These are phyloP conservation scores for Ganoderma boninense DNA, from an alignment of 1,284 basidiomycete species.

Conservation along the genomic window DNA sequence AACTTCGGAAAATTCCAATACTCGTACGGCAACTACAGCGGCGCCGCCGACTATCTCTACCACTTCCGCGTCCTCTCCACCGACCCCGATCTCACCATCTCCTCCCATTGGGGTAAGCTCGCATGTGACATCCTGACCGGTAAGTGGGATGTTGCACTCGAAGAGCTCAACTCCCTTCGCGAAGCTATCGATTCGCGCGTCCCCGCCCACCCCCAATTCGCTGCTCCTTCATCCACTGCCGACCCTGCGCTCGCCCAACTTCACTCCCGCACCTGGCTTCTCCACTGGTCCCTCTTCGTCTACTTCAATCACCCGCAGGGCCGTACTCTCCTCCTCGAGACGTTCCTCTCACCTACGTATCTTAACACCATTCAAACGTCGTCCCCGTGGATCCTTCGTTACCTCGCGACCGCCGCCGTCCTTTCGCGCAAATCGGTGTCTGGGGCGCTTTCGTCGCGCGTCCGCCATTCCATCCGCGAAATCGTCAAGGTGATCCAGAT, in stretches of 20 bases:
- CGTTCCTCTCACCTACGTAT: slow-evolving; percentile 95
- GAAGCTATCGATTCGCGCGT: slow-evolving; percentile 90
- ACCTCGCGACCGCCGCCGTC: slow-evolving; percentile 93
- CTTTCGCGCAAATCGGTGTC: slow-evolving; percentile 78
- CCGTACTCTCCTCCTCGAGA: slow-evolving; percentile 93
- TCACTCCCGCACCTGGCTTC: slow-evolving; percentile 96
- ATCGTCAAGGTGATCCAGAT: slow-evolving; percentile 91
- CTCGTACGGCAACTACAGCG: slow-evolving; percentile 95
- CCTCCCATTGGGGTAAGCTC: slow-evolving; percentile 98
- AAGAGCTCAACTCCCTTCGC: slow-evolving; percentile 93
- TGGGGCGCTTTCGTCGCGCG: slow-evolving; percentile 66
- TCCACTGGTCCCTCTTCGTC: slow-evolving; percentile 98
- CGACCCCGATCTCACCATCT: slow-evolving; percentile 90
- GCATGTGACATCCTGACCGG: slow-evolving; percentile 96
- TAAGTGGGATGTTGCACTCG: slow-evolving; percentile 92
- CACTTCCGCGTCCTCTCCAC: slow-evolving; percentile 98
- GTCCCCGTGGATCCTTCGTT: slow-evolving; percentile 94
- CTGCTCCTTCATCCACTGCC: slow-evolving; percentile 51
- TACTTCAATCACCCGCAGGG: slow-evolving; percentile 97
- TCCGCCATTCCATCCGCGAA: slow-evolving; percentile 87
- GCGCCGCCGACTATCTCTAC: slow-evolving; percentile 97
- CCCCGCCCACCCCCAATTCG: slow-evolving; percentile 53
- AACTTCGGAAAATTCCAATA: slow-evolving; percentile 99
- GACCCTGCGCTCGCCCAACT: slow-evolving; percentile 79
- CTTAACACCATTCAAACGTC: slow-evolving; percentile 98